Evolutionary conservation across 129 eudicot species (phyloP), one percentile per base, ranked within the genome.

Genomic region (Chrysanthemum seticuspe): DNA sequence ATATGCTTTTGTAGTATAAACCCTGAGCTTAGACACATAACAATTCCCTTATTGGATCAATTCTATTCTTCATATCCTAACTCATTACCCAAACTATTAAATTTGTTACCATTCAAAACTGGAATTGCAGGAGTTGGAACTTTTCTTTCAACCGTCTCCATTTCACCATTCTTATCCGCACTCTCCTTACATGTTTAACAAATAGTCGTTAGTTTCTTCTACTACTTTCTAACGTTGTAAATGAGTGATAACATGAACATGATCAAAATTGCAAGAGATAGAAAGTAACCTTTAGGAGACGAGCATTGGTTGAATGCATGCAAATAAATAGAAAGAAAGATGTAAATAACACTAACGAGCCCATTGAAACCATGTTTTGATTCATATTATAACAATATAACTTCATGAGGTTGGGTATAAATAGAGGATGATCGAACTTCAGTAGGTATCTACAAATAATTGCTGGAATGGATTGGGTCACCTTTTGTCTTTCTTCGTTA

Each of bases 221-320:
- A 23, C 25, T 23, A 23, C 25, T 23, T 23, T 23, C 25, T 23
- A 1, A 23, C 25, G 25, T 23, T 23, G 25, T 23, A 23, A 23
- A 23, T 23, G 0, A 23, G 25, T 55, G 47, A 19, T 57, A 36
- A 36, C 45, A 1, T 6, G 9, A 50, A 62, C 49, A 51, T 34
- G 49, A 34, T 53, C n/a, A 31, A 79, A 14, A 3, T 14, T 40
- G 49, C 16, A 8, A 16, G 9, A 45, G 36, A 65, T 23, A 23
- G 49, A 57, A 59, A 80, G 59, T 16, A 36, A 68, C 58, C 69
- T 67, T 73, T 47, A 73, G 76, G 73, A 52, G 84, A 44, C 86
- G 86, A 65, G 86, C 89, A 68, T 49, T 63, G 55, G 77, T 78
- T 15, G 86, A 54, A 73, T 72, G 77, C 79, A 85, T 76, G 84